Evolutionary conservation across 140 eudicot genomes (phyloP).

Genomic region (Bidens hawaiensis): DNA sequence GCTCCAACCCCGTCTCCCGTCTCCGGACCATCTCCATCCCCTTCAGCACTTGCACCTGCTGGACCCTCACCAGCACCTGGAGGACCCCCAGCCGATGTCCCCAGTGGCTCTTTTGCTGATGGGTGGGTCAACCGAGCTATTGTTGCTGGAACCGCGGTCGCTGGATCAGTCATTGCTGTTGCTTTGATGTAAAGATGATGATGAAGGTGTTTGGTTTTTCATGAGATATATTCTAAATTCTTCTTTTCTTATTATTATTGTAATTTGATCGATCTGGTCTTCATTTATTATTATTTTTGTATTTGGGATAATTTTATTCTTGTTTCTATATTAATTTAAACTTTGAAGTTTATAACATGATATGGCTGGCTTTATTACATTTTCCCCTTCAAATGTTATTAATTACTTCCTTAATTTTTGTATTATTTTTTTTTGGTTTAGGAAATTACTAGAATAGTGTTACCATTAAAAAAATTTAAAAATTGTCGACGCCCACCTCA

Average conservation of each 20-base stretch:
- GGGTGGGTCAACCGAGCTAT: constrained; percentile 37
- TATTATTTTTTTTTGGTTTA: too few relatives aligned
- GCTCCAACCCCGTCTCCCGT: constrained; percentile 34
- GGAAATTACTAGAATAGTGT: too few relatives aligned
- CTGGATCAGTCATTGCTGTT: constrained; percentile 44
- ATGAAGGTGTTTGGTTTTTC: not conserved
- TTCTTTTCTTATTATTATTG: constrained; percentile 10
- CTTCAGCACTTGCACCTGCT: constrained; percentile 30
- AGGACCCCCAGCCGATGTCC: constrained; percentile 26
- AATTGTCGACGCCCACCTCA: too few relatives aligned
- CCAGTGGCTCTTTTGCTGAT: constrained; percentile 24
- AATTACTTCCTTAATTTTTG: too few relatives aligned
- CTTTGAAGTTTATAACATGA: too few relatives aligned
- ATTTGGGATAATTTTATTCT: not conserved
- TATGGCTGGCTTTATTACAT: too few relatives aligned
- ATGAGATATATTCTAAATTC: not conserved
- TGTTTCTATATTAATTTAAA: not conserved
- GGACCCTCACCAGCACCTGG: constrained; percentile 32
- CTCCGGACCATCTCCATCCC: constrained; percentile 33
- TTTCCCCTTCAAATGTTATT: too few relatives aligned
- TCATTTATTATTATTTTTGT: not conserved
- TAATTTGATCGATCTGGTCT: constrained; percentile 2
- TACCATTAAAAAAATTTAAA: too few relatives aligned
- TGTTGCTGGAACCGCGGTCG: constrained; percentile 47
- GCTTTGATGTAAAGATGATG: constrained; percentile 32